Evolutionary conservation across 306 rosid genomes (phyloP).

Genomic region (Bauhinia variegata): DNA sequence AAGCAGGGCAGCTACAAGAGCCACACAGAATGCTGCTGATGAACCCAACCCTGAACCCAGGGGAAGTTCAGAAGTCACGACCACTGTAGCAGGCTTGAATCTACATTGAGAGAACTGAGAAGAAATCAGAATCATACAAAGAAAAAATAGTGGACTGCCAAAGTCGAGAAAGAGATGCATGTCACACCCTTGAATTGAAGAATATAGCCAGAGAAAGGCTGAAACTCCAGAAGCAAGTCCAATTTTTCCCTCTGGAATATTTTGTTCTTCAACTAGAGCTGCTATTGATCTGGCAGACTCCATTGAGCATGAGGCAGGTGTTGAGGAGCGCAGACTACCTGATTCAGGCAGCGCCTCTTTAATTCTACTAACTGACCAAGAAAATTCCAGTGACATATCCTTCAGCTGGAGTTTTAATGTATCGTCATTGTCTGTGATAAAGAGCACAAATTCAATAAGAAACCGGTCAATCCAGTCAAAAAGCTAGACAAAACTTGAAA

Average conservation of each 20-base stretch:
- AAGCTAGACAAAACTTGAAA: background rate
- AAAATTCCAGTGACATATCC: conserved; percentile 71
- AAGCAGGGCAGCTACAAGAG: conserved; percentile 77
- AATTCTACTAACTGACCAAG: conserved; percentile 75
- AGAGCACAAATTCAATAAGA: conserved; percentile 26
- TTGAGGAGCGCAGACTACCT: conserved; percentile 42
- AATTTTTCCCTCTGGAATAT: conserved; percentile 67
- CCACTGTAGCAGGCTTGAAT: conserved; percentile 84
- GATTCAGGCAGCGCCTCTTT: conserved; percentile 54
- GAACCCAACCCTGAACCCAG: conserved; percentile 94
- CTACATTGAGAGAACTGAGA: conserved; percentile 38
- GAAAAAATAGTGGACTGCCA: background rate
- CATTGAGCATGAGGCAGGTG: conserved; percentile 63
- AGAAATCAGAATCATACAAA: conserved; percentile 18
- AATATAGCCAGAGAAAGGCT: conserved; percentile 87
- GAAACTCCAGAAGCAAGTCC: conserved; percentile 78
- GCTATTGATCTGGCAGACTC: conserved; percentile 64
- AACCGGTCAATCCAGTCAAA: background rate
- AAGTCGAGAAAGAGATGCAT: background rate
- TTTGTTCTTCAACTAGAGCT: conserved; percentile 62
- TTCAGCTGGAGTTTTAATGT: conserved; percentile 64
- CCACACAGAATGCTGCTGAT: conserved; percentile 82
- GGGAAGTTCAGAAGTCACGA: conserved; percentile 84
- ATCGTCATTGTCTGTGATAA: conserved; percentile 57
- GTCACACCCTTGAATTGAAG: conserved; percentile 74